Conservation (phyloP, 129 eudicot genomes). For the Kitagawia praeruptora region DNA sequence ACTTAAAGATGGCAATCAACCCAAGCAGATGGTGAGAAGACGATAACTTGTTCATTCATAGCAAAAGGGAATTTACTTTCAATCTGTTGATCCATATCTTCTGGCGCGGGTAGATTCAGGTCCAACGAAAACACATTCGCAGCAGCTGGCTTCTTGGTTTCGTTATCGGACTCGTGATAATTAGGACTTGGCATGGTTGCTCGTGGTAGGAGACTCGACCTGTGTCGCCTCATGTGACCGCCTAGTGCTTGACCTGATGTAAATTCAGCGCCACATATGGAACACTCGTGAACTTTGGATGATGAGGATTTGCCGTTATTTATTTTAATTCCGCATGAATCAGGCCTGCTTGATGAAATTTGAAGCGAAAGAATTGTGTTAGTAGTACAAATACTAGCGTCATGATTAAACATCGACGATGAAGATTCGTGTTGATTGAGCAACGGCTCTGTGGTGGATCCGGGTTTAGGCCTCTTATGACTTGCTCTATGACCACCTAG, state of each 20-base stretch:
- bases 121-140: conserved; percentile 33
- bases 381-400: background rate
- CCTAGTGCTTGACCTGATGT: conserved; percentile 84
- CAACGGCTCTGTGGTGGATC: conserved; percentile 6
- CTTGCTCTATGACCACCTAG: conserved; percentile 95
- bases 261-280: conserved; percentile 81
- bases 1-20: conserved; percentile 51
- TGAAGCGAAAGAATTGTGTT: conserved; percentile 37
- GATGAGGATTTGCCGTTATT: background rate
- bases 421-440: background rate
- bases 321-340: background rate
- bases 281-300: conserved; percentile 63
- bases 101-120: conserved; percentile 81
- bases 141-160: conserved; percentile 29
- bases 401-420: background rate
- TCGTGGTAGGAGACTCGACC: conserved; percentile 23
- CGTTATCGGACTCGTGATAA: conserved; percentile 15
- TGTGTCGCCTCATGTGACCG: conserved; percentile 93
- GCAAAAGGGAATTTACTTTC: conserved; percentile 37
- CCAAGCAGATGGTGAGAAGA: conserved; percentile 48
- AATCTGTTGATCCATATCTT: conserved; percentile 28
- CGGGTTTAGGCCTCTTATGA: conserved; percentile 64
- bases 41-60: conserved; percentile 39
- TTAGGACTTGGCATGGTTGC: background rate
- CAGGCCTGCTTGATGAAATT: conserved; percentile 24